phyloP scores from a whole-genome alignment of 768 basidiomycete genomes.

The Nevesoporus exiguus region DNA sequence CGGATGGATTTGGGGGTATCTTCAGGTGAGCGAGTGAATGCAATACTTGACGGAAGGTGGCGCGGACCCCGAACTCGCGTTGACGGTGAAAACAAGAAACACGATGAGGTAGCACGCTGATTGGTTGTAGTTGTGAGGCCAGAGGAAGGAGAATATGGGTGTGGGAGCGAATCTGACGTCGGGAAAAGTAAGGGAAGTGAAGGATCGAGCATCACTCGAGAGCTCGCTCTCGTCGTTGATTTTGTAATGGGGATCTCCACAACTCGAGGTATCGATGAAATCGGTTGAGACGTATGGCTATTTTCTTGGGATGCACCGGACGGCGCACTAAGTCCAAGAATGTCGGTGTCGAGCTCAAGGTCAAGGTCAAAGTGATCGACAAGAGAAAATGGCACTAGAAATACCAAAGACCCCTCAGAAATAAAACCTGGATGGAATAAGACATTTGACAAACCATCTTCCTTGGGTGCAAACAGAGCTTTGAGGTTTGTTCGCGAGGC shows the following conservation, averaged over 20 bases:
- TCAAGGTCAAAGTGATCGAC: conserved; percentile 73
- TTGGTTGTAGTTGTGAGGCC: background rate
- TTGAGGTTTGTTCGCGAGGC: conserved; percentile 46
- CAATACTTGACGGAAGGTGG: conserved; percentile 31
- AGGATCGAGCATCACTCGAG: conserved; percentile 43
- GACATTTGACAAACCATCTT: conserved; percentile 46
- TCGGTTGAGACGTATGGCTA: background rate
- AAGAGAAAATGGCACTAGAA: conserved; percentile 66
- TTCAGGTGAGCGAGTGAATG: conserved; percentile 20
- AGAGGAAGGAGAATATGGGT: conserved; percentile 13
- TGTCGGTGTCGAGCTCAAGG: conserved; percentile 62
- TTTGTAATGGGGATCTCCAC: conserved; percentile 1
- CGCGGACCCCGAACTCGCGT: conserved; percentile 46
- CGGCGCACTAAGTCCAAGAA: conserved; percentile 28
- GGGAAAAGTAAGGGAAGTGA: conserved; percentile 66
- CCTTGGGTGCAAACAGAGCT: conserved; percentile 69
- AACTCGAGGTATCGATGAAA: conserved; percentile 1
- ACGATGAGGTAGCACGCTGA: conserved; percentile 21
- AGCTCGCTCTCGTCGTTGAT: conserved; percentile 3
- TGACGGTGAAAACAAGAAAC: conserved; percentile 31
- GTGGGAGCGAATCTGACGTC: conserved; percentile 25
- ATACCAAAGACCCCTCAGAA: background rate
- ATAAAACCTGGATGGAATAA: background rate
- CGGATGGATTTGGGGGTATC: conserved; percentile 48
- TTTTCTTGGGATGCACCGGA: conserved; percentile 3